Conservation (phyloP, 148 eudicot genomes). For the Oxyria digyna region DNA sequence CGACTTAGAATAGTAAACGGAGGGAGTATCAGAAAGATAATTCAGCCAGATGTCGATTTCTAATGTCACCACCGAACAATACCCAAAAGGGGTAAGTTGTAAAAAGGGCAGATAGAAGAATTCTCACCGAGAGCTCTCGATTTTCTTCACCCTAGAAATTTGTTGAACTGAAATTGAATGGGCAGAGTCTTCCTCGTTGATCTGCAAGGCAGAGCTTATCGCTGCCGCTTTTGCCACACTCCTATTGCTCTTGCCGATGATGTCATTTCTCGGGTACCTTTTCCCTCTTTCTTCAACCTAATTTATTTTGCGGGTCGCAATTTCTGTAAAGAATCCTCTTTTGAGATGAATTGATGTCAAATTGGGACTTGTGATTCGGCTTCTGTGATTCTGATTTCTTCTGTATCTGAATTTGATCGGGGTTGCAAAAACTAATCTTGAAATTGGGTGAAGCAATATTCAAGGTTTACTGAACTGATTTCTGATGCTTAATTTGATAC, state of each 20-base stretch:
- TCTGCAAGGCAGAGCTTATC: conserved; percentile 32
- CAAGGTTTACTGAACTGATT: background rate
- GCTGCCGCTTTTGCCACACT: conserved; percentile 32
- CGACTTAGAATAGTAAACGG: too few relatives aligned
- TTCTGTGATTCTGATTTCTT: too few relatives aligned
- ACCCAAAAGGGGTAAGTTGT: background rate
- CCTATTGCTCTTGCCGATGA: conserved; percentile 33
- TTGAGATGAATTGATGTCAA: background rate
- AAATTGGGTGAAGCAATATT: background rate
- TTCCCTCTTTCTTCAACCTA: background rate
- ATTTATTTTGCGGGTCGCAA: conserved; percentile 10
- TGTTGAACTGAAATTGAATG: conserved; percentile 13
- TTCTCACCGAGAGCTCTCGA: background rate
- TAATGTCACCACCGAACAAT: background rate
- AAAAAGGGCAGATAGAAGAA: background rate
- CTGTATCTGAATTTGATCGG: background rate
- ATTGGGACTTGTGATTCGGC: too few relatives aligned
- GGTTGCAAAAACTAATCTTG: background rate
- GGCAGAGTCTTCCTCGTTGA: conserved; percentile 41
- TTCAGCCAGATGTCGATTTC: background rate
- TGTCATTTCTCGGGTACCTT: conserved; percentile 27
- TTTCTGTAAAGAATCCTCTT: background rate
- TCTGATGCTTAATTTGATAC: background rate
- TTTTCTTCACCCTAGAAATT: background rate
- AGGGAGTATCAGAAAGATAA: background rate